phyloP scores from a whole-genome alignment of 1,139 yeast species.

The Sugiyamaella neomexicana region DNA sequence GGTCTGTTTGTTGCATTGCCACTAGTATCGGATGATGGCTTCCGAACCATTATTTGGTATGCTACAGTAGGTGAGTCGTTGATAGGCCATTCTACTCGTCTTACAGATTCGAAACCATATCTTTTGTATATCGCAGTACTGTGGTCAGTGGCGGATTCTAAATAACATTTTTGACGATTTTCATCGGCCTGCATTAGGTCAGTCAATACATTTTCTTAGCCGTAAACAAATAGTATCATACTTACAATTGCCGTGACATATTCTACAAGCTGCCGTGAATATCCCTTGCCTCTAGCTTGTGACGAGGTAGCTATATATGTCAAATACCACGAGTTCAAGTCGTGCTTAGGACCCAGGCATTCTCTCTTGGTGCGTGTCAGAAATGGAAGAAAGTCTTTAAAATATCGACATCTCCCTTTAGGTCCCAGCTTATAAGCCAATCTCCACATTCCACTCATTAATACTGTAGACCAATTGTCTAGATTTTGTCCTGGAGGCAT shows the following conservation, averaged over 20 bases:
- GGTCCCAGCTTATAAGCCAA: conserved; percentile 53
- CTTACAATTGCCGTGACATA: conserved; percentile 50
- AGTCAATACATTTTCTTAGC: no score
- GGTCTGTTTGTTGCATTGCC: neutral
- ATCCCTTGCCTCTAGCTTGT: conserved; percentile 67
- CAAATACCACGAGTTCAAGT: conserved; percentile 53
- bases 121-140: conserved; percentile 60
- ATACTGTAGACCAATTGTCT: conserved; percentile 50
- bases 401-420: conserved; percentile 56
- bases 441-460: conserved; percentile 58
- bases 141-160: conserved; percentile 56
- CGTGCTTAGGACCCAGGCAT: conserved; percentile 36
- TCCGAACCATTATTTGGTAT: conserved; percentile 19
- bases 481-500: conserved; percentile 54
- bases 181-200: conserved; percentile 44
- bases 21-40: conserved; percentile 8
- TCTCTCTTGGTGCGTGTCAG: conserved; percentile 50
- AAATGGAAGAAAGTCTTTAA: conserved; percentile 57
- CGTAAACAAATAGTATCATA: neutral
- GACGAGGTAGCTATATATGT: conserved; percentile 62
- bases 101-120: conserved; percentile 49
- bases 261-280: conserved; percentile 59
- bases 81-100: conserved; percentile 23
- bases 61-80: conserved; percentile 15
- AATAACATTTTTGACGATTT: conserved; percentile 48